These are phyloP conservation scores for Fusarium euwallaceae DNA, from an alignment of 2,329 filamentous ascomycete species.

Conservation along the genomic window DNA sequence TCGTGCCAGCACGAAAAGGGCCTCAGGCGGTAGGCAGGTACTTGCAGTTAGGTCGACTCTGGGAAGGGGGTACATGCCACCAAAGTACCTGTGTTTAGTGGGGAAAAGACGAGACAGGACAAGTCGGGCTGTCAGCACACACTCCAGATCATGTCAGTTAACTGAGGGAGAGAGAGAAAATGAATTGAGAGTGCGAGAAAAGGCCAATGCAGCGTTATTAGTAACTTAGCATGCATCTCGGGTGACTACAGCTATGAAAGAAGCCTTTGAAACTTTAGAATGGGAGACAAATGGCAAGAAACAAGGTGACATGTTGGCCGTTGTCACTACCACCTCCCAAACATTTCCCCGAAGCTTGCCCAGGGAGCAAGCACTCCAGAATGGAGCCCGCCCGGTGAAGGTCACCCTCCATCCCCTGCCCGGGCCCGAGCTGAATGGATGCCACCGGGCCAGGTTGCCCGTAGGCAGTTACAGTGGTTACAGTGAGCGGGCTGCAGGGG, in stretches of 20 bases:
- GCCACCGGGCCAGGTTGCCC: neutral
- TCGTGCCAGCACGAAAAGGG: slow-evolving; percentile 38
- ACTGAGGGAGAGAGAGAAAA: slow-evolving; percentile 6
- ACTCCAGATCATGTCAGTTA: slow-evolving; percentile 37
- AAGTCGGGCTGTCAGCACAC: slow-evolving; percentile 34
- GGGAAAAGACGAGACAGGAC: slow-evolving; percentile 26
- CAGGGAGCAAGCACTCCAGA: neutral
- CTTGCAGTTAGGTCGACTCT: slow-evolving; percentile 2
- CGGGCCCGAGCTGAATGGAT: slow-evolving; percentile 19
- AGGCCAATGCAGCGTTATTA: neutral
- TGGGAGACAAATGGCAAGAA: neutral
- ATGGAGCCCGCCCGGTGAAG: slow-evolving; percentile 2
- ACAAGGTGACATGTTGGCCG: neutral
- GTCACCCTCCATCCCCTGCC: slow-evolving; percentile 1
- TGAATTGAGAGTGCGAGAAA: neutral
- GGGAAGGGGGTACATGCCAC: slow-evolving; percentile 3
- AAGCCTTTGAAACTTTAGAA: neutral
- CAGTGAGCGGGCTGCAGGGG: slow-evolving; percentile 22
- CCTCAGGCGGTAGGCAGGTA: slow-evolving; percentile 25
- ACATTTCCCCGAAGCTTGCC: slow-evolving; percentile 1
- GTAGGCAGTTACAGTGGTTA: slow-evolving; percentile 18
- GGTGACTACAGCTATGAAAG: neutral
- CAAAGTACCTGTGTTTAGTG: slow-evolving; percentile 22
- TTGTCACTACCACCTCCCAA: neutral
- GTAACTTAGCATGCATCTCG: neutral